Conservation (phyloP, 768 basidiomycete genomes). For the Dentipellis sp. region DNA sequence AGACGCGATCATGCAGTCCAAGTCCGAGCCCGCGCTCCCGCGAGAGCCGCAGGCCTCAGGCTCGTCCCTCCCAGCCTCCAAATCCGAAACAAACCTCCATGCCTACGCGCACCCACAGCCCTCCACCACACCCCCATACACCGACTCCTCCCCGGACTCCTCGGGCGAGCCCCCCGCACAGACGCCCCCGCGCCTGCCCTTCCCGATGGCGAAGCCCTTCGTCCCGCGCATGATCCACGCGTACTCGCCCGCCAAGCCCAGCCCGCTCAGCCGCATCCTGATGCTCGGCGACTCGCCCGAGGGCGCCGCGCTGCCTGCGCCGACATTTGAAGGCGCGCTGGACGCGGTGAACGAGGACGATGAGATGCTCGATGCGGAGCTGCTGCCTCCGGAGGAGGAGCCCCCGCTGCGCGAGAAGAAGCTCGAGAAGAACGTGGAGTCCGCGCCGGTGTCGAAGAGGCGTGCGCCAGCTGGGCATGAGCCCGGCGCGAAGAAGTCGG, state of each 20-base stretch:
- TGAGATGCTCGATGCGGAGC: background rate
- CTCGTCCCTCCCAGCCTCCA: conserved; percentile 7
- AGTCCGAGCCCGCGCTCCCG: background rate
- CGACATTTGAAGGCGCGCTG: conserved; percentile 9
- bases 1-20: background rate
- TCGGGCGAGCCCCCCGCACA: conserved; percentile 12
- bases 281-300: conserved; percentile 58
- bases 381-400: conserved; percentile 18
- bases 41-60: background rate
- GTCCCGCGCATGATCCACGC: conserved; percentile 67
- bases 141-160: conserved; percentile 8
- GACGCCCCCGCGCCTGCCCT: conserved; percentile 33
- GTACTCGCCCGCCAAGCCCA: conserved; percentile 74
- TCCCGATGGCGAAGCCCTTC: conserved; percentile 66
- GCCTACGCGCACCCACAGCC: background rate
- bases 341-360: conserved; percentile 14
- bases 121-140: background rate
- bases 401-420: conserved; percentile 45
- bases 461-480: background rate
- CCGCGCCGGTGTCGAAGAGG: background rate
- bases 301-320: conserved; percentile 20
- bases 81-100: background rate
- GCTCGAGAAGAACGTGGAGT: background rate
- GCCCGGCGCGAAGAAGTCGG: background rate
- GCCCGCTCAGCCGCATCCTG: conserved; percentile 71